Percentiles rank a stretch among this genome's conserved stretches.
phyloP scores from a whole-genome alignment of 176 grass and related monocot species.

The Phoenix roebelenii region DNA sequence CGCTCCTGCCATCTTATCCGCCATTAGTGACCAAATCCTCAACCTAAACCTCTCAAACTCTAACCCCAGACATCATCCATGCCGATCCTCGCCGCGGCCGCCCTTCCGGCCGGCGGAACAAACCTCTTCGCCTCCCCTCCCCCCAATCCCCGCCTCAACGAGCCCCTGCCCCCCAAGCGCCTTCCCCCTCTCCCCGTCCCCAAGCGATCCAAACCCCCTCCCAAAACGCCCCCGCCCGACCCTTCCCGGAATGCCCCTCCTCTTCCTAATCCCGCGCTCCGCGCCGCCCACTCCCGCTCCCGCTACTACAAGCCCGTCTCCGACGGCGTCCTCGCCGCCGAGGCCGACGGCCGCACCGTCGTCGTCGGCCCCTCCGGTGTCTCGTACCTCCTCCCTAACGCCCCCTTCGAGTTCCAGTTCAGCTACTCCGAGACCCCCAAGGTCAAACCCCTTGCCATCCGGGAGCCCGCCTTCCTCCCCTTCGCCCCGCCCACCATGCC shows the following conservation, averaged over 20 bases:
- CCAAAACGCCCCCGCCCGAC: not conserved
- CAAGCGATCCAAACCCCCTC: not conserved
- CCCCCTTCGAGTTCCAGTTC: constrained; percentile 95
- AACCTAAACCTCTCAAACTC: no score
- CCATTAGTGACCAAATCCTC: no score
- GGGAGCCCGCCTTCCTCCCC: constrained; percentile 93
- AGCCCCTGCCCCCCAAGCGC: constrained; percentile 2
- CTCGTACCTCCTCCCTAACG: constrained; percentile 62
- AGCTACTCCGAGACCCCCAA: constrained; percentile 88
- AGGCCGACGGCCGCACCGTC: constrained; percentile 48
- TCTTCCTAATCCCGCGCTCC: constrained; percentile 32
- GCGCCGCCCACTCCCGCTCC: constrained; percentile 50
- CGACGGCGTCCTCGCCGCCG: constrained; percentile 43
- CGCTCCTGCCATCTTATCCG: no score
- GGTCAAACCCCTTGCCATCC: constrained; percentile 73
- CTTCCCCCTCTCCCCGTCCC: constrained; percentile 8
- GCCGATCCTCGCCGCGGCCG: constrained; percentile 3
- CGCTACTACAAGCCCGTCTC: constrained; percentile 73
- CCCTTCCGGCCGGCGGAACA: constrained; percentile 5
- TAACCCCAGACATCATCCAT: no score
- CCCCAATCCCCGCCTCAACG: constrained; percentile 11
- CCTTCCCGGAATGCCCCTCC: not conserved
- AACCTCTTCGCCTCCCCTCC: constrained; percentile 17
- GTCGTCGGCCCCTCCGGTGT: constrained; percentile 63
- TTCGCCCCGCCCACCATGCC: constrained; percentile 93